phyloP scores from a whole-genome alignment of 2,329 filamentous ascomycete species.

The Nemania abortiva region DNA sequence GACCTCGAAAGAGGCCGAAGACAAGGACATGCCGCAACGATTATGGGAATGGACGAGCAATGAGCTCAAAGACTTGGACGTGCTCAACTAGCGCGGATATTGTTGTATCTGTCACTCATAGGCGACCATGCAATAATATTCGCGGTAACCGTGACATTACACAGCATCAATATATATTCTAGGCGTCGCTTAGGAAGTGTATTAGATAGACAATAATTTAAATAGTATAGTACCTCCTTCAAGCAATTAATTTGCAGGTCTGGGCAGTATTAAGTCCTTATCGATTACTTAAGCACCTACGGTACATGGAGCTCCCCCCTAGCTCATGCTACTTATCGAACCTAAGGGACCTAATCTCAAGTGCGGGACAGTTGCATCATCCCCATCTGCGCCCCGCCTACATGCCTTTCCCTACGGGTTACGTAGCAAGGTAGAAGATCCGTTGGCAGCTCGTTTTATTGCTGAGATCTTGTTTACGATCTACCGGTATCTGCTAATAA shows the following conservation, averaged over 20 bases:
- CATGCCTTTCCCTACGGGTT: background rate
- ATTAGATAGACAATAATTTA: too few relatives aligned
- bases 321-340: background rate
- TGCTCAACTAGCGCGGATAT: background rate
- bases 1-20: slow-evolving; percentile 12
- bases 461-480: background rate
- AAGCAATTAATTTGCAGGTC: too few relatives aligned
- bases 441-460: background rate
- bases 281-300: background rate
- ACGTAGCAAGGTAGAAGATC: background rate
- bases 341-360: slow-evolving; percentile 4
- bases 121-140: too few relatives aligned
- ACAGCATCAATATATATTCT: too few relatives aligned
- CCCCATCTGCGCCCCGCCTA: background rate
- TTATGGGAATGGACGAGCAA: slow-evolving; percentile 35
- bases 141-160: too few relatives aligned
- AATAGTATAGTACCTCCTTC: too few relatives aligned
- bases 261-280: background rate
- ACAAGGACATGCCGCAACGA: slow-evolving; percentile 27
- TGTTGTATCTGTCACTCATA: background rate
- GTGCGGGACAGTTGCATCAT: slow-evolving; percentile 35
- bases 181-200: too few relatives aligned
- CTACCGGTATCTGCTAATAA: background rate
- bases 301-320: too few relatives aligned
- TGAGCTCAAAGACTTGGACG: slow-evolving; percentile 4